These are phyloP conservation scores for Irpex sp. DNA, from an alignment of 1,284 basidiomycete genomes.

Conservation along the genomic window DNA sequence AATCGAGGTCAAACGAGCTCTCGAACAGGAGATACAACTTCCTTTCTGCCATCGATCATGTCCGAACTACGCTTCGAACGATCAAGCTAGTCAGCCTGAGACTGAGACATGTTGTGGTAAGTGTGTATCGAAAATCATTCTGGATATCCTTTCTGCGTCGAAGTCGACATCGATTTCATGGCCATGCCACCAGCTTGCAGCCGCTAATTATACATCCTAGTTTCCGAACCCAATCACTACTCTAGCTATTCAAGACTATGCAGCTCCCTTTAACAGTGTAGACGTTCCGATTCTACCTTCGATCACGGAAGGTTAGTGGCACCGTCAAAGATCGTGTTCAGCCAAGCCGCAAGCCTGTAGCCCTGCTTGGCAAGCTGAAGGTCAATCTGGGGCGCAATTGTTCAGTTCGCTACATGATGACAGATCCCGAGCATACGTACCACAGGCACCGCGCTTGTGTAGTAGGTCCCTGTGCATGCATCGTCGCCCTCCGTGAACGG, in stretches of 20 bases:
- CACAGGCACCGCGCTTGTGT: constrained; percentile 41
- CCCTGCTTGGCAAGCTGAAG: constrained; percentile 53
- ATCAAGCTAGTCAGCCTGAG: too few relatives aligned
- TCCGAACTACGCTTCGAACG: too few relatives aligned
- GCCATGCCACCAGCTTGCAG: too few relatives aligned
- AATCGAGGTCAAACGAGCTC: neutral
- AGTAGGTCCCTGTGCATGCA: constrained; percentile 47
- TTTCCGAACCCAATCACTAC: too few relatives aligned
- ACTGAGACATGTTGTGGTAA: too few relatives aligned
- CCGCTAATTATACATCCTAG: too few relatives aligned
- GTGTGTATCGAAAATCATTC: too few relatives aligned
- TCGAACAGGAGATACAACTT: neutral
- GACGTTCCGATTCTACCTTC: too few relatives aligned
- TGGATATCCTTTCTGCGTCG: too few relatives aligned
- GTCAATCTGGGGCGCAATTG: constrained; percentile 37
- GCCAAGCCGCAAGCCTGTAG: constrained; percentile 51
- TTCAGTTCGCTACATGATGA: neutral
- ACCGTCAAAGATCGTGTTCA: constrained; percentile 46
- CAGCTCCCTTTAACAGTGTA: too few relatives aligned
- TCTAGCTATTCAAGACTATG: too few relatives aligned
- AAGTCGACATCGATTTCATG: too few relatives aligned
- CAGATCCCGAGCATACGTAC: constrained; percentile 27
- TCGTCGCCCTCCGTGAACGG: constrained; percentile 40
- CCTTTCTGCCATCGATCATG: neutral
- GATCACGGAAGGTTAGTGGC: constrained; percentile 17